Evolutionary conservation across 805 yeast species (phyloP).

Genomic region (Nakazawaea peltata): DNA sequence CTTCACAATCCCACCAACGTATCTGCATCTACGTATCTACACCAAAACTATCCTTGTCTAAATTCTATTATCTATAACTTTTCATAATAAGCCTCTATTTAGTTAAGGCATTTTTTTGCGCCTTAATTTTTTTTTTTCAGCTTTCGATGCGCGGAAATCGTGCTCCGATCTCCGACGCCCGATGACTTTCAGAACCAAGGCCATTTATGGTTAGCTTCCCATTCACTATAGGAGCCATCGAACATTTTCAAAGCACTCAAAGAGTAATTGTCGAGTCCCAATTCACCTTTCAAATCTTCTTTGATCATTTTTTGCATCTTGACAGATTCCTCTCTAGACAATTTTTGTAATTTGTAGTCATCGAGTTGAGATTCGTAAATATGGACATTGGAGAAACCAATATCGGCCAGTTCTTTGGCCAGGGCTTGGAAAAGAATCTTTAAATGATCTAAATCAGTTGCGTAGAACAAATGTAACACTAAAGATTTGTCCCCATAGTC

Average conservation of each 20-base stretch:
- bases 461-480: slow-evolving; percentile 14
- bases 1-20: too few relatives aligned
- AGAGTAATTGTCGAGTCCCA: slow-evolving; percentile 13
- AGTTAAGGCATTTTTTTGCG: too few relatives aligned
- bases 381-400: slow-evolving; percentile 13
- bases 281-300: slow-evolving; percentile 12
- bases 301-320: neutral
- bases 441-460: slow-evolving; percentile 7
- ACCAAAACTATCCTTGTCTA: too few relatives aligned
- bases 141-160: too few relatives aligned
- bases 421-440: slow-evolving; percentile 10
- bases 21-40: too few relatives aligned
- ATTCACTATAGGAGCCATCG: slow-evolving; percentile 11
- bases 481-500: slow-evolving; percentile 17
- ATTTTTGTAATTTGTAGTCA: slow-evolving; percentile 10
- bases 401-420: slow-evolving; percentile 6
- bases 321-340: slow-evolving; percentile 5
- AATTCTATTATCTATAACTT: too few relatives aligned
- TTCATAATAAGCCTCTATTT: too few relatives aligned
- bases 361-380: slow-evolving; percentile 19
- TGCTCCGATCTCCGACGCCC: too few relatives aligned
- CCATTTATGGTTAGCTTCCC: slow-evolving; percentile 20
- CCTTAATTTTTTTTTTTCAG: too few relatives aligned
- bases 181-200: slow-evolving; percentile 20
- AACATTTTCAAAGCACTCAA: slow-evolving; percentile 15